phyloP scores from a whole-genome alignment of 495 filamentous ascomycete genomes.

The Lophium mytilinum region DNA sequence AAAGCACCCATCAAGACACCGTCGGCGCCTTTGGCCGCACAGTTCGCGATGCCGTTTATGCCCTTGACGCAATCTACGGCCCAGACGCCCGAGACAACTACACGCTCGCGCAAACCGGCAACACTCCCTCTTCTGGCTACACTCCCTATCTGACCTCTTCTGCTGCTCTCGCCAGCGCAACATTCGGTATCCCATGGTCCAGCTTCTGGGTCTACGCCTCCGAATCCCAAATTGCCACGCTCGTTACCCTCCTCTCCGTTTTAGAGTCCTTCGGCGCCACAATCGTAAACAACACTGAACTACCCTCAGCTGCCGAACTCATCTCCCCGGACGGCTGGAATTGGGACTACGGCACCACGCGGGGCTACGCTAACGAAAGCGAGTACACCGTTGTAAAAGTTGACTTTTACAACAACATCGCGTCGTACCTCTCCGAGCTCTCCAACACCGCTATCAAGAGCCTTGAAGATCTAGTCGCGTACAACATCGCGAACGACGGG shows the following conservation, averaged over 20 bases:
- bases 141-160: conserved; percentile 46
- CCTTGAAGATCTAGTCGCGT: conserved; percentile 57
- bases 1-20: conserved; percentile 57
- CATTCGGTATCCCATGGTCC: conserved; percentile 63
- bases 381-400: conserved; percentile 66
- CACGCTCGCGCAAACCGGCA: conserved; percentile 47
- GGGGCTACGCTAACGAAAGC: conserved; percentile 58
- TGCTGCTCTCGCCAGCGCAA: conserved; percentile 48
- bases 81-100: conserved; percentile 50
- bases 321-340: conserved; percentile 58
- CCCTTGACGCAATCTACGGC: conserved; percentile 59
- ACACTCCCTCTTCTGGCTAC: conserved; percentile 49
- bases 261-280: conserved; percentile 55
- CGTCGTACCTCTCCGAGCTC: conserved; percentile 55
- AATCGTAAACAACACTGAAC: conserved; percentile 62
- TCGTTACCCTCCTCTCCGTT: conserved; percentile 46
- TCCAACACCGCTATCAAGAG: conserved; percentile 54
- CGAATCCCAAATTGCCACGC: conserved; percentile 42
- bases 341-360: conserved; percentile 60
- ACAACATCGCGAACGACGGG: conserved; percentile 57
- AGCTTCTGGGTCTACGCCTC: conserved; percentile 57
- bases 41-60: conserved; percentile 57
- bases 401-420: conserved; percentile 71
- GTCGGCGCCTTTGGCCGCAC: conserved; percentile 59
- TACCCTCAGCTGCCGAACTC: conserved; percentile 52